These are phyloP conservation scores for Hyphodiscus hymeniophilus DNA, from an alignment of 495 filamentous ascomycete genomes.

Conservation along the genomic window DNA sequence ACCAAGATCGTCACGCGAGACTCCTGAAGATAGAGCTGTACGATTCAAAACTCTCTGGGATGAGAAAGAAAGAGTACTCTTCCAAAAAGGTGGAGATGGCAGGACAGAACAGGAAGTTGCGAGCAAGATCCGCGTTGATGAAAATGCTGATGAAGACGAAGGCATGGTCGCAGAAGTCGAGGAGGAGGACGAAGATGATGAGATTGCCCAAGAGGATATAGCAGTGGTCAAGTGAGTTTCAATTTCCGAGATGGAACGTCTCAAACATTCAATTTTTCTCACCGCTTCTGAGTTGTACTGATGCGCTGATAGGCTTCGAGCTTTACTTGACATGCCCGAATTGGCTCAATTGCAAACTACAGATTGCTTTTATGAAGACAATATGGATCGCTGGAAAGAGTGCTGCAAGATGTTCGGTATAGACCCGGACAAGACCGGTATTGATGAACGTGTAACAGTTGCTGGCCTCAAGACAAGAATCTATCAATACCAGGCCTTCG, in stretches of 20 bases:
- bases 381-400: slow-evolving; percentile 2
- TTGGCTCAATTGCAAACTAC: background rate
- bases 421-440: background rate
- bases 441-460: background rate
- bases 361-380: background rate
- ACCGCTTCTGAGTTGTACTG: too few species aligned
- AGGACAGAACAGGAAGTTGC: too few species aligned
- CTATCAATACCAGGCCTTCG: slow-evolving; percentile 15
- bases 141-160: background rate
- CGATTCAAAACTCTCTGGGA: too few species aligned
- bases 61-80: too few species aligned
- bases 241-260: too few species aligned
- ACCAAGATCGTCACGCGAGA: too few species aligned
- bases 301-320: background rate
- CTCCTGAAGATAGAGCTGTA: too few species aligned
- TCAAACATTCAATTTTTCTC: too few species aligned
- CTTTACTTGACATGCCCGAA: background rate
- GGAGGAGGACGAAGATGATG: background rate
- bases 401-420: slow-evolving; percentile 10
- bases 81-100: too few species aligned
- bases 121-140: too few species aligned
- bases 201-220: background rate
- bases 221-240: background rate
- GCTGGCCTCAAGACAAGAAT: slow-evolving; percentile 4
- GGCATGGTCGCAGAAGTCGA: background rate